phyloP scores from a whole-genome alignment of 345 rosid genomes.

The Trapa incisa region DNA sequence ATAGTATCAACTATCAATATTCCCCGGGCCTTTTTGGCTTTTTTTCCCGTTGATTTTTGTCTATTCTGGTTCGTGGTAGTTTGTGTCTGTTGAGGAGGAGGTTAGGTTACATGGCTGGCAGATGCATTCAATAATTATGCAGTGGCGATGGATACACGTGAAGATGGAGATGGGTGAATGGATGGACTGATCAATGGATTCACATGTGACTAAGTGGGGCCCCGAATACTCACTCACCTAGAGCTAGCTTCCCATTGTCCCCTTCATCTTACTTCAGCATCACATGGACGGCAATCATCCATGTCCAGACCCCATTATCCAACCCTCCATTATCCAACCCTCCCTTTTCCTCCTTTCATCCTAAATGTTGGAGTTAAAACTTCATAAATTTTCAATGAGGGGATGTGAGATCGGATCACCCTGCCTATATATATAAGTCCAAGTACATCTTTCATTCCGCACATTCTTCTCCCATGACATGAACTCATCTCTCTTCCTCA shows the following conservation, averaged over 20 bases:
- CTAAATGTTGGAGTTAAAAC: no score
- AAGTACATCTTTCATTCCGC: background rate
- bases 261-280: background rate
- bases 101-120: no score
- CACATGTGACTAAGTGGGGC: background rate
- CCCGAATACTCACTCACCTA: background rate
- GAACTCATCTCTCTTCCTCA: background rate
- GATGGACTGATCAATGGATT: background rate
- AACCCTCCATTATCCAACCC: background rate
- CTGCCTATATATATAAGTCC: no score
- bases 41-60: background rate
- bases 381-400: no score
- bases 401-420: no score
- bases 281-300: background rate
- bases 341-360: background rate
- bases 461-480: background rate
- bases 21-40: background rate
- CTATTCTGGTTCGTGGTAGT: background rate
- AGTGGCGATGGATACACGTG: background rate
- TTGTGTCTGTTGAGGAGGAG: background rate
- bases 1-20: no score
- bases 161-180: background rate
- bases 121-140: background rate
- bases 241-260: background rate
- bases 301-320: background rate